phyloP scores from a whole-genome alignment of 495 filamentous ascomycete species.

The Podospora conica region DNA sequence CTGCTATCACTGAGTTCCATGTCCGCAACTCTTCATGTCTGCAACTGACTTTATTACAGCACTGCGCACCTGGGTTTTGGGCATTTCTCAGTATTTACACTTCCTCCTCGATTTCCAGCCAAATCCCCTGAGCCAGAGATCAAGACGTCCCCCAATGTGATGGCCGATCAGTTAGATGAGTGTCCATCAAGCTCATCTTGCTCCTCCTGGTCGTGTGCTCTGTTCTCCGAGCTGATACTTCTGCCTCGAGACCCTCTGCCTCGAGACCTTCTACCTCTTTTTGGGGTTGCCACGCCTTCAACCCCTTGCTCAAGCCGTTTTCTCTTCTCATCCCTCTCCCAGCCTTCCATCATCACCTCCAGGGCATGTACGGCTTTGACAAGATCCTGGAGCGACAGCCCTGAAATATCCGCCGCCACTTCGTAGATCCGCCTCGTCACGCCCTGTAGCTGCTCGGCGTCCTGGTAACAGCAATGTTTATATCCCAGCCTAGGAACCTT shows the following conservation, averaged over 20 bases:
- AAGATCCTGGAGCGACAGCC: constrained; percentile 19
- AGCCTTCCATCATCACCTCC: constrained; percentile 16
- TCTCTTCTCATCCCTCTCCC: constrained; percentile 18
- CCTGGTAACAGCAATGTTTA: constrained; percentile 11
- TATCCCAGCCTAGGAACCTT: constrained; percentile 17
- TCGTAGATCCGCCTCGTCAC: constrained; percentile 23
- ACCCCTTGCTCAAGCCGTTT: neutral
- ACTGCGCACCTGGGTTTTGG: too few species aligned
- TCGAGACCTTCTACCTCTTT: neutral
- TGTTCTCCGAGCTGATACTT: neutral
- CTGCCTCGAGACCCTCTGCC: neutral
- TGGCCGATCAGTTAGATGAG: neutral
- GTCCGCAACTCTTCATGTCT: neutral
- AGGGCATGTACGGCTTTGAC: constrained; percentile 20
- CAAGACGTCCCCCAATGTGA: neutral
- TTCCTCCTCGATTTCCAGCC: neutral
- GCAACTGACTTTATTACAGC: neutral
- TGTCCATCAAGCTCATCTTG: neutral
- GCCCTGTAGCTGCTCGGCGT: constrained; percentile 18
- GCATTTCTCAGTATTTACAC: neutral
- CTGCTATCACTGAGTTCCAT: too few species aligned
- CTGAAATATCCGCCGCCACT: constrained; percentile 18
- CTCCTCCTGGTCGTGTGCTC: neutral
- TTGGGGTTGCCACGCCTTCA: neutral
- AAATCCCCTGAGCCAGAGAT: neutral